Conservation (phyloP, 2,329 filamentous ascomycete species). For the Fusarium mundagurra region DNA sequence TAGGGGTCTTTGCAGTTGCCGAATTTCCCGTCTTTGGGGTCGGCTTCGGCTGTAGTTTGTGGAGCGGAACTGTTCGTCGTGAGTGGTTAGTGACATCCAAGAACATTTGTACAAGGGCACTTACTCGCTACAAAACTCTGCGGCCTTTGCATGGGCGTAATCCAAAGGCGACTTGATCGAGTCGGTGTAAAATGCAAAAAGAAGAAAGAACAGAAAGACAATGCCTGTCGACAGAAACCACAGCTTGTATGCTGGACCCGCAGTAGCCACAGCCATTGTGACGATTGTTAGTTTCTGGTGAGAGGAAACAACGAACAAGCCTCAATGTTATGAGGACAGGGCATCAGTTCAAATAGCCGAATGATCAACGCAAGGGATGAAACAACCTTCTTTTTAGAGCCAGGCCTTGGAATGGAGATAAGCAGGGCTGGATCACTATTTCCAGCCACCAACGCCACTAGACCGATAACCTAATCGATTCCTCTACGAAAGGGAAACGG, state of each 20-base stretch:
- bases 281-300: neutral
- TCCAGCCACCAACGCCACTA: neutral
- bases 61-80: neutral
- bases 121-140: neutral
- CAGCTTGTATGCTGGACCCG: neutral
- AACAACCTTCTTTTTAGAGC: neutral
- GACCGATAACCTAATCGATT: neutral
- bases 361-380: neutral
- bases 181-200: neutral
- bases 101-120: rapidly evolving
- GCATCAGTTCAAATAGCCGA: neutral
- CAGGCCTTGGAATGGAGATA: neutral
- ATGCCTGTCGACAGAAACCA: neutral
- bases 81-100: rapidly evolving
- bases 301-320: neutral
- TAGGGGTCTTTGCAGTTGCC: slow-evolving; percentile 5
- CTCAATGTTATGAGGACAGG: neutral
- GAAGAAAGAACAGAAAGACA: neutral
- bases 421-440: neutral
- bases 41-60: neutral
- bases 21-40: neutral
- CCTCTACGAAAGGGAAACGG: rapidly evolving
- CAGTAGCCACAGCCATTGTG: neutral
- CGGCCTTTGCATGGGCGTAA: neutral
- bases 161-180: neutral